Conservation (phyloP, 2,329 filamentous ascomycete genomes). For the Massarina eburnea region DNA sequence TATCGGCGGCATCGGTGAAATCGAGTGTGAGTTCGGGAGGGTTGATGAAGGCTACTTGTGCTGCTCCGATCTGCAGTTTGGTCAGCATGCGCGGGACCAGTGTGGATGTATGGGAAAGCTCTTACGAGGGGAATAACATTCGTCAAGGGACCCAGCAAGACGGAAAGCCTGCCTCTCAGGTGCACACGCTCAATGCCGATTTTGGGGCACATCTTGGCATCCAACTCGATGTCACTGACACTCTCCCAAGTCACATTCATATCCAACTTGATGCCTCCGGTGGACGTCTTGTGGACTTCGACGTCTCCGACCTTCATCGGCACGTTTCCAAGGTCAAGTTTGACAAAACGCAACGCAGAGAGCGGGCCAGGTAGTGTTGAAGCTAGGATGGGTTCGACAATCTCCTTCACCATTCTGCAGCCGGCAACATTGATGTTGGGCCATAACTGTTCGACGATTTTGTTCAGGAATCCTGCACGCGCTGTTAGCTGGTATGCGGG, state of each 20-base stretch:
- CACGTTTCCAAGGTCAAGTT: conserved; percentile 49
- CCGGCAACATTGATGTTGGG: conserved; percentile 52
- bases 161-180: conserved; percentile 47
- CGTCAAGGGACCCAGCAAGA: conserved; percentile 50
- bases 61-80: conserved; percentile 48
- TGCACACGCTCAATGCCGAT: conserved; percentile 51
- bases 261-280: conserved; percentile 52
- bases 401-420: conserved; percentile 49
- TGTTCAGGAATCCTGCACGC: conserved; percentile 49
- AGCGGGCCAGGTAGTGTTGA: conserved; percentile 51
- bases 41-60: conserved; percentile 54
- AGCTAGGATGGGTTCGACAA: conserved; percentile 52
- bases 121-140: conserved; percentile 51
- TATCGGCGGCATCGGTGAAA: conserved; percentile 52
- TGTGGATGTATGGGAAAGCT: neutral
- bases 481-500: conserved; percentile 1
- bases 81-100: conserved; percentile 7
- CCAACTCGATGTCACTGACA: conserved; percentile 51
- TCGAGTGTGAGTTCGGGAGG: conserved; percentile 49
- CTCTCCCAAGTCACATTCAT: conserved; percentile 53
- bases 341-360: conserved; percentile 47
- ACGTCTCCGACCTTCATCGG: conserved; percentile 48
- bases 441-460: conserved; percentile 53
- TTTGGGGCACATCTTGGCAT: conserved; percentile 49
- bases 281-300: conserved; percentile 49